Base-by-base conservation (phyloP, 2,329 filamentous ascomycete genomes). In the Tolypocladium nubicola region DNA sequence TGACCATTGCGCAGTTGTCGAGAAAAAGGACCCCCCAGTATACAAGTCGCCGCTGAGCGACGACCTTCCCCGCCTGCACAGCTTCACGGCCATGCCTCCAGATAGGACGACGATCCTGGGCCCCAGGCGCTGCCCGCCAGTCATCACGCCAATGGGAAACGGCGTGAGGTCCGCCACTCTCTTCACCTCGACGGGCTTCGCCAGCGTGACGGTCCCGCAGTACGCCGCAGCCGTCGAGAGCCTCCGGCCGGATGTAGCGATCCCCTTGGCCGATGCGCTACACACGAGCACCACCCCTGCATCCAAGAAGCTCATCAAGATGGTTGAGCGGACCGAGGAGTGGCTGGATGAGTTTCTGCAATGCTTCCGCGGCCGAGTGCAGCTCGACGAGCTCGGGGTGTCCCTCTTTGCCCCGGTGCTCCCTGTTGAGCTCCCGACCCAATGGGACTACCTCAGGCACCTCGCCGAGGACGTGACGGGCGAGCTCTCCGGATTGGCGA, bases 151-250 rank as follows among this genome's bases (percentile, higher is more conserved):
- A 0, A 76, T 84, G 61, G 82, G 83, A 23, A 91, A 94, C 68
- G 86, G 85, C 10, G 82, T 86, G 60, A 82, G 81, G 43, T 81
- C 85, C 52, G 78, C 97, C 47, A 85, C 88, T 21, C 80, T 97
- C 53, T 85, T 89, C 68, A 96, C 94, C 2, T 93, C 91, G 0
- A 89, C 90, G 1, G 94, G 94, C 37, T 96, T 95, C 72, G 82
- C 84, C 60, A 79, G 82, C 57, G 75, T 97, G 39, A 80, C 82
- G 38, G 82, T 84, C 0, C 77, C 82, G 8, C 83, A 88, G 56
- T 97, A 94, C 73, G 76, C 80, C 39, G 75, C 82, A 7, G 84
- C 85, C 21, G 77, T 88, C 38, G 73, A 80, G 58, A 78, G 75
- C n/a, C 73, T 96, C 40, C 78, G 79, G 55, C 90, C 93, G 1